These are phyloP conservation scores for Suillus weaverae DNA, from an alignment of 768 basidiomycete species.

Conservation along the genomic window DNA sequence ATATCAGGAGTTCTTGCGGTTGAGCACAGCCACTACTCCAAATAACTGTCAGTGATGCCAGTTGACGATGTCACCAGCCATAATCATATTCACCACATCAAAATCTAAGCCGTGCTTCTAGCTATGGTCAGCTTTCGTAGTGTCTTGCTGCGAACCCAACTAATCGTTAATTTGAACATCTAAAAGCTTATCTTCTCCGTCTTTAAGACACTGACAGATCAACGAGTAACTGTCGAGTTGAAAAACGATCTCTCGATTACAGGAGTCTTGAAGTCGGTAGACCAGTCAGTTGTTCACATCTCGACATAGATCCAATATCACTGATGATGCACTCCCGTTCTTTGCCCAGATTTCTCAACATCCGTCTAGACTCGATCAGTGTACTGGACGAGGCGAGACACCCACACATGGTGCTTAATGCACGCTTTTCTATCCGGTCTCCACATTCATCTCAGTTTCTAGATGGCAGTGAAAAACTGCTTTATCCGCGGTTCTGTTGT, in stretches of 20 bases:
- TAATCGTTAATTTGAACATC: background rate
- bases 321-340: conserved; percentile 1
- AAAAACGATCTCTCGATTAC: conserved; percentile 99
- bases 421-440: background rate
- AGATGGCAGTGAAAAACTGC: conserved; percentile 99
- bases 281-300: conserved; percentile 65
- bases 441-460: conserved; percentile 4
- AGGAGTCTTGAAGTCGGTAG: conserved; percentile 93
- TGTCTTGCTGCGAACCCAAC: conserved; percentile 11
- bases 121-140: conserved; percentile 26
- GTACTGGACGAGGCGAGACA: conserved; percentile 91
- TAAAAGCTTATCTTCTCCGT: conserved; percentile 91
- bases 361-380: conserved; percentile 90
- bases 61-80: background rate
- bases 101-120: background rate
- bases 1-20: background rate
- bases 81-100: background rate
- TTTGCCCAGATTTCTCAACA: conserved; percentile 80
- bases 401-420: conserved; percentile 83
- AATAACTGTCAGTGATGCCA: background rate
- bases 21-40: conserved; percentile 2
- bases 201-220: conserved; percentile 98
- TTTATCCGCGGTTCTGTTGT: conserved; percentile 99
- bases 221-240: conserved; percentile 94
- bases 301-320: background rate